These are phyloP conservation scores for Urostyla sp. DNA, from an alignment of 73 alveolate genomes.

Conservation along the genomic window DNA sequence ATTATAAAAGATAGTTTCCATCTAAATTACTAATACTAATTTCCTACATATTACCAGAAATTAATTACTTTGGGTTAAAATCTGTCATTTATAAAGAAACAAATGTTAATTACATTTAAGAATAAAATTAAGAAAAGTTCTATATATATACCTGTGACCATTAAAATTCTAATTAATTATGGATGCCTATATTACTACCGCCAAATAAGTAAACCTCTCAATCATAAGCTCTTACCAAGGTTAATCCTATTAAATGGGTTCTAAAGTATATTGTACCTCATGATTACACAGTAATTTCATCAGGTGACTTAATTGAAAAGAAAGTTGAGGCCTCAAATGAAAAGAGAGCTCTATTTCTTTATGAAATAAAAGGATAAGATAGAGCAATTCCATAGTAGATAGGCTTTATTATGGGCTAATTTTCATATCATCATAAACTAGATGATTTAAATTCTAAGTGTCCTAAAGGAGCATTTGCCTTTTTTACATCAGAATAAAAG, in stretches of 20 bases:
- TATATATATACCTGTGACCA: background rate
- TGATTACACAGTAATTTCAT: conserved; percentile 24
- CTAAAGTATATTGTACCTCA: conserved; percentile 23
- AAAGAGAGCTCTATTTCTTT: conserved; percentile 31
- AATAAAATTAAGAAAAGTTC: background rate
- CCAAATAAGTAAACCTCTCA: too few species aligned
- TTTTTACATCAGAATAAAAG: conserved; percentile 7
- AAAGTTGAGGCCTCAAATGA: background rate
- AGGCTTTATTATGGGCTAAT: conserved; percentile 52
- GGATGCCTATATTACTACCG: conserved; percentile 42
- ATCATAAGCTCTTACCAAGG: too few species aligned
- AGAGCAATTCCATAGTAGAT: conserved; percentile 20
- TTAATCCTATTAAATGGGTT: background rate
- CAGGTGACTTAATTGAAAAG: conserved; percentile 15
- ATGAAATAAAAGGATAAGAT: conserved; percentile 16
- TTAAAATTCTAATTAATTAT: background rate
- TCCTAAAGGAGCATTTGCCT: conserved; percentile 6
- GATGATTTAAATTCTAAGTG: background rate
- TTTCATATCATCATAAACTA: background rate
- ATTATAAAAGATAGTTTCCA: background rate
- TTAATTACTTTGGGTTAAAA: conserved; percentile 33
- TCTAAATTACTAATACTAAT: conserved; percentile 12
- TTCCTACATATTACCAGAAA: background rate
- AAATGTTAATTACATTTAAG: background rate
- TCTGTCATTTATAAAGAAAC: background rate